phyloP scores from a whole-genome alignment of 2,329 filamentous ascomycete genomes.

The Ophiostoma pallidulum region DNA sequence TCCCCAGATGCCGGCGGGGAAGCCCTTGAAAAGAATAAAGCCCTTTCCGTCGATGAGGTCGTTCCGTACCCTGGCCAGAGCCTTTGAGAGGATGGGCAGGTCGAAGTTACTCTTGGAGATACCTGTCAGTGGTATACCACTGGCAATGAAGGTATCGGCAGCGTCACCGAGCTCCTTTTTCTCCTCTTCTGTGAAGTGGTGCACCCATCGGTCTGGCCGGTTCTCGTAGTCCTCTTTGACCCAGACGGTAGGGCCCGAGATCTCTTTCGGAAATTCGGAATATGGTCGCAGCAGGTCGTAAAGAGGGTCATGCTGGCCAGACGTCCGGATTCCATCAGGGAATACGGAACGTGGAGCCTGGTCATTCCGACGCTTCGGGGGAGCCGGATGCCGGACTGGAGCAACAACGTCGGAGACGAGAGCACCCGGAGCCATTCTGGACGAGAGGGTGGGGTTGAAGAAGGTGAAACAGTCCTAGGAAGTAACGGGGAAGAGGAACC shows the following conservation, averaged over 20 bases:
- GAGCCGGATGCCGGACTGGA: not conserved
- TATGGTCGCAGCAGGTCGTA: conserved; percentile 58
- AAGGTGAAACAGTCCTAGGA: too few relatives aligned
- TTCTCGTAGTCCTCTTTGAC: conserved; percentile 52
- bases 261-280: conserved; percentile 58
- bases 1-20: conserved; percentile 69
- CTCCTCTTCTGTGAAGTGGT: conserved; percentile 57
- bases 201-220: conserved; percentile 61
- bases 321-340: conserved; percentile 41
- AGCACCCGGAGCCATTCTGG: conserved; percentile 16
- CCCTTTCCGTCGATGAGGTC: conserved; percentile 68
- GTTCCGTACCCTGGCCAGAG: conserved; percentile 28
- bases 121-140: conserved; percentile 58
- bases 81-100: conserved; percentile 30
- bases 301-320: conserved; percentile 63
- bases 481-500: too few relatives aligned
- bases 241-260: conserved; percentile 67
- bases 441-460: too few relatives aligned
- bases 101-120: conserved; percentile 43
- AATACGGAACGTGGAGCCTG: conserved; percentile 30
- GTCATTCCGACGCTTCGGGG: conserved; percentile 24
- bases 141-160: conserved; percentile 59
- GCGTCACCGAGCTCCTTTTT: conserved; percentile 56
- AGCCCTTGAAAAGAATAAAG: conserved; percentile 81
- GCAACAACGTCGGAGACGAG: conserved; percentile 10